Base-by-base conservation (phyloP, 2,329 filamentous ascomycete genomes). In the Pyrenophora graminea region DNA sequence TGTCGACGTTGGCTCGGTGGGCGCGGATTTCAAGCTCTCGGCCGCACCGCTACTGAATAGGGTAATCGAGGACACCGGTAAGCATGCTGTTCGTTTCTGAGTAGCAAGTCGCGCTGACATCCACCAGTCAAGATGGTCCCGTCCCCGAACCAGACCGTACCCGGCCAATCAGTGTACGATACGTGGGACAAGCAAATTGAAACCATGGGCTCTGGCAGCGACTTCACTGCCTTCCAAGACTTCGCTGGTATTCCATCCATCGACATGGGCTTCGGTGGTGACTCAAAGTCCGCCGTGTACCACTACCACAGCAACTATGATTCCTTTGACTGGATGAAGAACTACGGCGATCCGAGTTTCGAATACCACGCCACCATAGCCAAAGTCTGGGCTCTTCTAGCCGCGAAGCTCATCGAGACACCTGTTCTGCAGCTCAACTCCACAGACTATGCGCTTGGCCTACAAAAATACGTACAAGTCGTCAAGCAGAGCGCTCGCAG, bases 271-370 rank as follows among this genome's bases (percentile, higher is more conserved):
- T 80, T 80, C 53, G 66, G 66, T 12, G 62, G 57, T 41, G 67
- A 59, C 12, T 55, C 63, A 1, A 68, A 74, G 21, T 67, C 67
- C 0, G 76, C 86, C 0, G 76, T 90, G 6, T 90, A 88, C 67
- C 87, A 89, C 58, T 95, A 94, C 66, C 90, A 95, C 69, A 83
- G 84, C 55, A 94, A 94, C 73, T 95, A 92, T 67, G 91, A 95
- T 67, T 89, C 83, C 30, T 92, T 89, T 67, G 78, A 87, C 63
- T 95, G 90, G 90, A 94, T 94, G 89, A 80, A 86, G 12, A 86
- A 78, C 3, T 91, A 85, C 59, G 90, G 90, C 3, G 91, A 96
- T 59, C 76, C 78, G 1, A 75, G 71, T 9, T 86, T 82, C 72
- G 68, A 79, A 6, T 85, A 87, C 61, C 85, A 87, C 62, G 73